phyloP scores from a whole-genome alignment of 2,329 filamentous ascomycete species.

The Alternaria ventricosa region DNA sequence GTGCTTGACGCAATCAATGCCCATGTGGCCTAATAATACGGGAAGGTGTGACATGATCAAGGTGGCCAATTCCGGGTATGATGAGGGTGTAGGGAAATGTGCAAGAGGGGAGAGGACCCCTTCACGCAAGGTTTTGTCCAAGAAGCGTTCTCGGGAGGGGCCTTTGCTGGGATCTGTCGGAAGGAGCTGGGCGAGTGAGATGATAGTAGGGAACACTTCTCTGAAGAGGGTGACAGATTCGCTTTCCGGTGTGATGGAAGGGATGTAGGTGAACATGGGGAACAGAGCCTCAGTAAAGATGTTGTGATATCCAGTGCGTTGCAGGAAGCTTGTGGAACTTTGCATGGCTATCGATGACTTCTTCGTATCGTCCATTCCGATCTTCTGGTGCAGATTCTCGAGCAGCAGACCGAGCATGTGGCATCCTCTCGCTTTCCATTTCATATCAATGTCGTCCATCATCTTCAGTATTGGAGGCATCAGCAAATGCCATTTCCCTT shows the following conservation, averaged over 20 bases:
- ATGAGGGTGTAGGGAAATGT: slow-evolving; percentile 58
- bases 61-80: slow-evolving; percentile 64
- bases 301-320: slow-evolving; percentile 61
- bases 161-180: slow-evolving; percentile 12
- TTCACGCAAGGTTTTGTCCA: slow-evolving; percentile 54
- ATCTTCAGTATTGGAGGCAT: slow-evolving; percentile 74
- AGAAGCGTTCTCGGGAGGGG: slow-evolving; percentile 32
- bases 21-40: slow-evolving; percentile 62
- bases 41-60: slow-evolving; percentile 61
- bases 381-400: slow-evolving; percentile 34
- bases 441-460: slow-evolving; percentile 66
- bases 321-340: slow-evolving; percentile 60
- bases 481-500: slow-evolving; percentile 70
- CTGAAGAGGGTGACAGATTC: slow-evolving; percentile 71
- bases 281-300: slow-evolving; percentile 74
- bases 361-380: not conserved
- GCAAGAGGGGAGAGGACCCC: slow-evolving; percentile 55
- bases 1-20: slow-evolving; percentile 70
- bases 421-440: slow-evolving; percentile 64
- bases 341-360: slow-evolving; percentile 25
- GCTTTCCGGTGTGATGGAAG: slow-evolving; percentile 74
- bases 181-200: slow-evolving; percentile 56
- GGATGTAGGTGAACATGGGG: slow-evolving; percentile 77
- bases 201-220: slow-evolving; percentile 70
- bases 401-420: slow-evolving; percentile 63